phyloP scores from a whole-genome alignment of 78 protist genomes.

The Tieghemostelium lacteum region DNA sequence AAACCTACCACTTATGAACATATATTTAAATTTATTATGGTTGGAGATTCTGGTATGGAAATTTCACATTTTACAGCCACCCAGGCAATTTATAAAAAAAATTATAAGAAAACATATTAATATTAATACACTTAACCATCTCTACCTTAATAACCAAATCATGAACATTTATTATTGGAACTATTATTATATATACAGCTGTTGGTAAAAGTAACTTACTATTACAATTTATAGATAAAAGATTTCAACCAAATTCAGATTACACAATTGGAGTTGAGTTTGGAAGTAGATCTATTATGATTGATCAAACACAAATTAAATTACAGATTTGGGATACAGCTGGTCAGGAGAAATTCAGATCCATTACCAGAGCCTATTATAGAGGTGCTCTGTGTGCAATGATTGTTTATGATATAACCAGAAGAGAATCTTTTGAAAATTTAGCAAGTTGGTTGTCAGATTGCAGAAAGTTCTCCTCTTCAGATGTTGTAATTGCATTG shows the following conservation, averaged over 20 bases:
- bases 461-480: conserved; percentile 90
- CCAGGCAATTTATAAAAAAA: no score
- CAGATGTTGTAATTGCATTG: conserved; percentile 95
- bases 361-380: conserved; percentile 99
- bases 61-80: background rate
- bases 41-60: conserved; percentile 85
- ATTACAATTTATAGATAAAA: conserved; percentile 97
- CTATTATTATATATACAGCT: conserved; percentile 39
- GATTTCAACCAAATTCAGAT: conserved; percentile 97
- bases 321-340: conserved; percentile 99
- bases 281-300: conserved; percentile 93
- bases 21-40: conserved; percentile 83
- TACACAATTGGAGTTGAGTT: conserved; percentile 99
- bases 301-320: conserved; percentile 94
- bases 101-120: background rate
- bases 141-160: no score
- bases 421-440: conserved; percentile 97
- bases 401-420: conserved; percentile 85
- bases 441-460: conserved; percentile 94
- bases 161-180: background rate
- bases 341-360: conserved; percentile 97
- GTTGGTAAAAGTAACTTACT: conserved; percentile 97
- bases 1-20: conserved; percentile 51
- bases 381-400: conserved; percentile 96
- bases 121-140: background rate